These are phyloP conservation scores for Candida labiduridarum DNA, from an alignment of 1,139 yeast species.

Conservation along the genomic window DNA sequence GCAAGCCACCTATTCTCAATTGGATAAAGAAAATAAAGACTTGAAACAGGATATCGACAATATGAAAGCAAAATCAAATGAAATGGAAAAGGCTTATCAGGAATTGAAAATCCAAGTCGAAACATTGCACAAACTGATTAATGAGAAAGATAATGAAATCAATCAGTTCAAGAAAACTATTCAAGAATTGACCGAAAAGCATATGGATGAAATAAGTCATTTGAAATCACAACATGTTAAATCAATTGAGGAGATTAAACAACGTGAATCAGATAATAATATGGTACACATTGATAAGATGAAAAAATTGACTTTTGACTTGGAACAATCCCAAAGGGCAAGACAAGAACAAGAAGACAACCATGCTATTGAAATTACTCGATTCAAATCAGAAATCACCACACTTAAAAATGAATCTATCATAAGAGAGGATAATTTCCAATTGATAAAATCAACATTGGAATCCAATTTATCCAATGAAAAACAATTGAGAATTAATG, in stretches of 20 bases:
- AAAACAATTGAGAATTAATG: conserved; percentile 5
- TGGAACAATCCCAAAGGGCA: neutral
- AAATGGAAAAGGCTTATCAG: conserved; percentile 1
- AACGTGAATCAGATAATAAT: neutral
- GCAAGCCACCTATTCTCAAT: neutral
- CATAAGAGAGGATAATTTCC: neutral
- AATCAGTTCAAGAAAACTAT: neutral
- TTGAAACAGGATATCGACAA: neutral
- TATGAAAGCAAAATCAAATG: neutral
- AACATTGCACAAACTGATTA: neutral
- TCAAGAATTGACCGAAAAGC: neutral
- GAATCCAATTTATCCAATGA: conserved; percentile 11
- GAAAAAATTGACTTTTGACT: conserved; percentile 4
- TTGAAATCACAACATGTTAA: neutral
- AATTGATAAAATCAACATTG: conserved; percentile 7
- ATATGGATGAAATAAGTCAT: neutral
- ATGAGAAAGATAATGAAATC: conserved; percentile 3
- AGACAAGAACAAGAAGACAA: neutral
- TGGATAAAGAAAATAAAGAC: neutral
- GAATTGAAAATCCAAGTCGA: conserved; percentile 2
- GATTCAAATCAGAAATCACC: neutral
- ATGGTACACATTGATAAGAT: neutral
- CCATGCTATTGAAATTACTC: neutral
- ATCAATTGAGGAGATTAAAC: neutral
- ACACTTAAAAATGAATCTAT: conserved; percentile 1